Conservation (phyloP, 352 stramenopile genomes). For the Blastocystis sp. region DNA sequence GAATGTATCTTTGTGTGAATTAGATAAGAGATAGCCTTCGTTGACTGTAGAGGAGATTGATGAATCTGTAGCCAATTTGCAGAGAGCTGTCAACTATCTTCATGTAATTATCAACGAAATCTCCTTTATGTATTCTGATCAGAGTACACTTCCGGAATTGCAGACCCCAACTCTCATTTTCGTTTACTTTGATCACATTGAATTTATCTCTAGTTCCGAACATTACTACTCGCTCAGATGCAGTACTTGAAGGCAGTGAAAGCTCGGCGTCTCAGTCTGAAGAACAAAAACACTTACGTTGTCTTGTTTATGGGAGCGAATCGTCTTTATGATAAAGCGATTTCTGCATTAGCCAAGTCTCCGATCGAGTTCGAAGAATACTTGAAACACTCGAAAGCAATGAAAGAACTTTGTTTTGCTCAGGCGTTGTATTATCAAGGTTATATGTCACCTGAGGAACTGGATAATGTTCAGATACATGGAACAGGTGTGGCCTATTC, state of each 20-base stretch:
- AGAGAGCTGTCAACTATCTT: background rate
- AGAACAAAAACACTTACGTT: background rate
- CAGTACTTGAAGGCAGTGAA: conserved; percentile 43
- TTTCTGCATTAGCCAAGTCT: background rate
- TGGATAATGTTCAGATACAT: conserved; percentile 9
- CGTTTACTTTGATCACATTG: background rate
- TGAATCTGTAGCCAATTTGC: background rate
- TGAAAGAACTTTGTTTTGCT: conserved; percentile 4
- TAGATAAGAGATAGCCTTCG: background rate
- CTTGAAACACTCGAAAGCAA: background rate
- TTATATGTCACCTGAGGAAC: conserved; percentile 47
- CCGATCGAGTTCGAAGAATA: background rate
- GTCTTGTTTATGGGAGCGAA: conserved; percentile 13
- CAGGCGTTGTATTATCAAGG: conserved; percentile 21
- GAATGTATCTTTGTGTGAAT: background rate
- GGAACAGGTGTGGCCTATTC: conserved; percentile 8
- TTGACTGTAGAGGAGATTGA: background rate
- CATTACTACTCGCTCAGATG: background rate
- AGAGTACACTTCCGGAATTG: background rate
- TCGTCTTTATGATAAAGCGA: background rate
- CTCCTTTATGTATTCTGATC: background rate
- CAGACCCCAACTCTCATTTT: background rate
- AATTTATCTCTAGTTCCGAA: background rate
- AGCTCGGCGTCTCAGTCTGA: background rate
- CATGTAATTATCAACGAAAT: background rate